Base-by-base conservation (phyloP, 495 filamentous ascomycete species). In the Haplographium delicatum region DNA sequence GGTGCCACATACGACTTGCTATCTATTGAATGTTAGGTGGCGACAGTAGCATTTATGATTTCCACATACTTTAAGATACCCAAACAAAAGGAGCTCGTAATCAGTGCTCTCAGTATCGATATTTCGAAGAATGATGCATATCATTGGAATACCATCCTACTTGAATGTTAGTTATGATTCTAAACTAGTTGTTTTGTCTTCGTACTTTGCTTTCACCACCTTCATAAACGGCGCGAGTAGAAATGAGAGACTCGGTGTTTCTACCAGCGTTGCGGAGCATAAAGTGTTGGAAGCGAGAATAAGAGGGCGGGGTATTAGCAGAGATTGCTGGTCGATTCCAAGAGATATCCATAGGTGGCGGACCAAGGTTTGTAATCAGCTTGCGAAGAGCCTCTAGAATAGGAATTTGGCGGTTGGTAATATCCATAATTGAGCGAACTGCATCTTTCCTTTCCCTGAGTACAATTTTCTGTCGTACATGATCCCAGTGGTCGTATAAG, bases 401-500 rank as follows among this genome's bases (percentile, higher is more conserved):
- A 8, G 74, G 72, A 5, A 73, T 66, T 25, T 69, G 63, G 5
- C 67, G 65, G 30, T 71, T 65, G 25, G 61, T 61, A 26, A 72
- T 64, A 47, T 78, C 76, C 5, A 63, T 62, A 8, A 72, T 73
- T 19, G 76, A 76, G 15, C 71, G 68, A n/a, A 74, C 67, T 25
- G 72, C 63, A 13, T 72, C 74, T 56, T 69, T 70, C 46, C 73
- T 65, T 57, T 80, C 81, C 56, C 75, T 71, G 26, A 76, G 70
- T 30, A 79, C 72, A 25, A 85, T 69, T 49, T 79, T 74, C 49
- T 82, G 80, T 48, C 78, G 70, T 20, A 85, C 76, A 42, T 78
- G 75, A 50, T 85, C 81, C 79, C 81, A 84, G 38, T 85, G 79
- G 55, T 85, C 81, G 54, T 82, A 84, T 22, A 85, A 56, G 52